These are phyloP conservation scores for Rhodotorula taiwanensis DNA, from an alignment of 768 basidiomycete genomes.

Conservation along the genomic window DNA sequence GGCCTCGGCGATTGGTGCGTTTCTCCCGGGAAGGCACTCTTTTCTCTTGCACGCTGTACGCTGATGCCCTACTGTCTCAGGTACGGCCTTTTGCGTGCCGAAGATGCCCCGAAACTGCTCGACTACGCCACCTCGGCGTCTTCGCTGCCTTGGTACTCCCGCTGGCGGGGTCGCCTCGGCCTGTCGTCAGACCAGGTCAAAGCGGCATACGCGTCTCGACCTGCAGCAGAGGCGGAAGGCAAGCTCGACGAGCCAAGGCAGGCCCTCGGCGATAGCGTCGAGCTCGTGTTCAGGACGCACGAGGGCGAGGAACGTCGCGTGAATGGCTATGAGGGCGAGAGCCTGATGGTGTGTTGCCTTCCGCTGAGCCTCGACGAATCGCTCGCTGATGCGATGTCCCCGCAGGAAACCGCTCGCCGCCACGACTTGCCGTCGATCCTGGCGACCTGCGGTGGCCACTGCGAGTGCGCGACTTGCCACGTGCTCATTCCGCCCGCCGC, in stretches of 20 bases:
- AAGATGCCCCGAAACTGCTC: conserved; percentile 30
- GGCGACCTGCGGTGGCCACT: conserved; percentile 39
- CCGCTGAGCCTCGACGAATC: too few relatives aligned
- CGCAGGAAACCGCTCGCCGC: conserved; percentile 17
- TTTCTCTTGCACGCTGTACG: too few relatives aligned
- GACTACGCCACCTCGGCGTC: conserved; percentile 7
- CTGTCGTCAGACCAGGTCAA: conserved; percentile 4
- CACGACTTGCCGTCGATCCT: conserved; percentile 26
- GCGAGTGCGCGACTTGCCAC: conserved; percentile 41
- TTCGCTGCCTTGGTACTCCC: conserved; percentile 7
- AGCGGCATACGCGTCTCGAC: background rate
- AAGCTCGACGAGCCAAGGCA: conserved; percentile 8
- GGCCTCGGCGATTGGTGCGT: conserved; percentile 22
- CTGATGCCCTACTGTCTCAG: conserved; percentile 10
- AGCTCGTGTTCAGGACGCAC: conserved; percentile 22
- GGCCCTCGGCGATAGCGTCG: conserved; percentile 32
- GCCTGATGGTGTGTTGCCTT: conserved; percentile 29
- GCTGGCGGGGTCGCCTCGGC: conserved; percentile 36
- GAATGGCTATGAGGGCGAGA: conserved; percentile 35
- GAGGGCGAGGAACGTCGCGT: conserved; percentile 24
- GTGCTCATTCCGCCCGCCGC: conserved; percentile 24
- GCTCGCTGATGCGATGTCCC: too few relatives aligned
- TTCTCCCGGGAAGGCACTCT: background rate
- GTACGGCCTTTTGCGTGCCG: conserved; percentile 37
- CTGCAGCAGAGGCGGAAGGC: background rate